Conservation (phyloP, 345 rosid genomes). For the Salix viminalis region DNA sequence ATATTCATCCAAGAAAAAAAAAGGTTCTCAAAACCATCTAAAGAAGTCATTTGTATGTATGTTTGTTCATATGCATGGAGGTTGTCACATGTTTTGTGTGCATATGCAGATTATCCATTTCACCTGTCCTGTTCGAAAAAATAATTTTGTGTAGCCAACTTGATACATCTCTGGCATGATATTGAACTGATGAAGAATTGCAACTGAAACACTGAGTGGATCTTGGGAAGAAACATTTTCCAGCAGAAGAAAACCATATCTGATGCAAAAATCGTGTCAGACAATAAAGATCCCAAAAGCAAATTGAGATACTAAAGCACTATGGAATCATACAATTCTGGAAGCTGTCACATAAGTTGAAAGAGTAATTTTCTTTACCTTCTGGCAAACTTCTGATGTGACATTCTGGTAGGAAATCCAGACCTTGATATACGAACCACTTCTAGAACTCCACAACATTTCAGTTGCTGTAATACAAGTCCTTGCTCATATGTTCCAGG, state of each 20-base stretch:
- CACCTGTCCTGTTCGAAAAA: conserved; percentile 98
- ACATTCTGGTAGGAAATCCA: conserved; percentile 96
- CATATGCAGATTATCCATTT: conserved; percentile 3
- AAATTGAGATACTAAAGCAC: neutral
- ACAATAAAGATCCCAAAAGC: neutral
- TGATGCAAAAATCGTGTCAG: conserved; percentile 29
- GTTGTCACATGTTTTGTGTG: neutral
- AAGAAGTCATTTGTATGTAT: neutral
- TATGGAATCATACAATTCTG: neutral
- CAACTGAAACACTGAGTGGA: conserved; percentile 93
- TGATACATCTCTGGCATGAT: conserved; percentile 98
- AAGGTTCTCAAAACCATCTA: neutral
- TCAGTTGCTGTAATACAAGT: conserved; percentile 85
- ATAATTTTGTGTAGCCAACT: conserved; percentile 96
- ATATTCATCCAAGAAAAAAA: neutral
- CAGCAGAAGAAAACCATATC: conserved; percentile 95
- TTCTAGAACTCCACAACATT: conserved; percentile 97
- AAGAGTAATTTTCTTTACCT: conserved; percentile 41
- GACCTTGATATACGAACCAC: conserved; percentile 96
- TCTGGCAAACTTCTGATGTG: conserved; percentile 92
- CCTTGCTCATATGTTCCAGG: conserved; percentile 88
- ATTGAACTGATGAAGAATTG: conserved; percentile 95
- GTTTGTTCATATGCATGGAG: neutral
- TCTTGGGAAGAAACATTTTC: conserved; percentile 76
- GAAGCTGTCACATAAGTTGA: neutral